Conservation (phyloP, 108 stramenopile genomes). For the Nannochloropsis salina region DNA sequence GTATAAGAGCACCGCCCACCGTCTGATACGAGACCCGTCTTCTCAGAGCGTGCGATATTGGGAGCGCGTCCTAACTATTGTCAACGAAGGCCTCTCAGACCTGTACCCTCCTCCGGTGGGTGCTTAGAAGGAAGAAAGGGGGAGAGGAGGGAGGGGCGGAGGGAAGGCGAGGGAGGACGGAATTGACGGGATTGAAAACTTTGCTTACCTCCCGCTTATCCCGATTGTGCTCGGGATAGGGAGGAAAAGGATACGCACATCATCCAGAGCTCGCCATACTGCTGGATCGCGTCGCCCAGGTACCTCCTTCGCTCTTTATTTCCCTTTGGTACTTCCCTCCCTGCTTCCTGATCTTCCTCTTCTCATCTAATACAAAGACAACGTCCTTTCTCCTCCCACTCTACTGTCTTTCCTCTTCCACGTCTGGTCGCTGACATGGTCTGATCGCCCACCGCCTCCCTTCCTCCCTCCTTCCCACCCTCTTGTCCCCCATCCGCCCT, state of each 20-base stretch:
- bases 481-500: not conserved
- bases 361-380: not conserved
- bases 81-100: too few relatives aligned
- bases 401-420: not conserved
- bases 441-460: not conserved
- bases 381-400: not conserved
- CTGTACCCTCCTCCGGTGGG: too few relatives aligned
- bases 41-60: too few relatives aligned
- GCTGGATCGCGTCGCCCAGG: not conserved
- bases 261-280: not conserved
- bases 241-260: not conserved
- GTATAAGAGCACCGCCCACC: too few relatives aligned
- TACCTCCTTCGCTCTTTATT: not conserved
- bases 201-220: too few relatives aligned
- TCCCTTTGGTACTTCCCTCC: not conserved
- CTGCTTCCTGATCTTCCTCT: not conserved
- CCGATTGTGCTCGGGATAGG: too few relatives aligned
- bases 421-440: too few relatives aligned
- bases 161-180: not conserved
- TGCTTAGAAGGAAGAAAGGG: not conserved
- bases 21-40: too few relatives aligned
- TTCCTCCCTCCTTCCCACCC: not conserved
- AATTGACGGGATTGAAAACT: not conserved
- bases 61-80: too few relatives aligned
- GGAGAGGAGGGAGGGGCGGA: not conserved